Conservation (phyloP, 345 rosid species). For the Eucalyptus sp. region DNA sequence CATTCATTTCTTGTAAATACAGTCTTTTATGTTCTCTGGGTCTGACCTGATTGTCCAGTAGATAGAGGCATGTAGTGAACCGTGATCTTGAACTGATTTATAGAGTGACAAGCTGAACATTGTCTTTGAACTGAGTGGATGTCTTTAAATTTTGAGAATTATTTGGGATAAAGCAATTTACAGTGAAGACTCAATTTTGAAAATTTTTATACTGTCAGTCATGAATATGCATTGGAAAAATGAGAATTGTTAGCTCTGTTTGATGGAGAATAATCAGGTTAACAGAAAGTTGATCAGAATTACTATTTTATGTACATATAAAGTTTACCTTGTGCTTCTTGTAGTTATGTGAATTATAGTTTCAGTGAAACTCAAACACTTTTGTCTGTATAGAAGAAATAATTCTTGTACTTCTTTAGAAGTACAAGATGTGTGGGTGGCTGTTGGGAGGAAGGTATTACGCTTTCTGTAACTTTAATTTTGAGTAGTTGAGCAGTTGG, state of each 20-base stretch:
- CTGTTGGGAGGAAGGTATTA: not conserved
- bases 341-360: not conserved
- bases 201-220: not conserved
- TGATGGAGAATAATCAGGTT: not conserved
- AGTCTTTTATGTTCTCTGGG: not conserved
- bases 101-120: not conserved
- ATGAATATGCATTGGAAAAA: not conserved
- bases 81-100: not conserved
- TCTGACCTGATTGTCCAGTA: not conserved
- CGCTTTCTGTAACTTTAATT: not conserved
- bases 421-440: not conserved
- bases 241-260: not conserved
- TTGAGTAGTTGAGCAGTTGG: not conserved
- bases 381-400: not conserved
- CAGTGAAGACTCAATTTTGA: not conserved
- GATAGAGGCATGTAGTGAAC: not conserved
- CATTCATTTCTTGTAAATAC: not conserved
- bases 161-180: not conserved
- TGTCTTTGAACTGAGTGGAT: not conserved
- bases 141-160: not conserved
- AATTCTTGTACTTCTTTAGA: not conserved
- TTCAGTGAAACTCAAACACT: not conserved
- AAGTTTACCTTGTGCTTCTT: not conserved
- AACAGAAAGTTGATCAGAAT: not conserved
- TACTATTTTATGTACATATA: not conserved